Base-by-base conservation (phyloP, 2,329 filamentous ascomycete species). In the Verticillium tricorpus region DNA sequence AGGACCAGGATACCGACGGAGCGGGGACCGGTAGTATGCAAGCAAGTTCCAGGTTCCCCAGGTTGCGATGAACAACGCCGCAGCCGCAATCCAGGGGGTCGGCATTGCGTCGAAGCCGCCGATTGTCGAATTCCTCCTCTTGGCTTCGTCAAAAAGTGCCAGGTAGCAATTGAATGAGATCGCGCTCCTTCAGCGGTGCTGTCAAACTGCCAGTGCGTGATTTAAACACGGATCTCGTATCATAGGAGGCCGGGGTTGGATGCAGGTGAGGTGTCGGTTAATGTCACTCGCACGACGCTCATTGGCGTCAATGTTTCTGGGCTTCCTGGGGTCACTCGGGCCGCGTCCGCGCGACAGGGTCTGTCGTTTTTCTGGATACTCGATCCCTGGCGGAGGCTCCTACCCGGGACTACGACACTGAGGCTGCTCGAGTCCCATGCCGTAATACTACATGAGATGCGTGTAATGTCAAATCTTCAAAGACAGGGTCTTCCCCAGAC, bases 1-100 rank as follows among this genome's bases (percentile, higher is more conserved):
- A 1, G 73, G 74, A 3, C 73, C 74, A 2, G 72, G 72, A 60
- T 71, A 75, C 7, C 65, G 71, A 55, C 63, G 70, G 45, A 75
- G 60, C 1, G 69, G 74, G 56, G 67, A 69, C 0, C 45, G 54
- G 1, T 9, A 32, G 25, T 59, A 54, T 6, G 28, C 28, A 34
- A 19, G 31, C 3, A 59, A 3, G 58, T n/a, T 22, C 40, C 45
- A 54, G 2, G 31, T 19, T 9, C 32, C 17, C 12, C 28, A 59
- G 6, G 57, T 32, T 2, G 39, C 12, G 39, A 40, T 28, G 17
- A 28, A 14, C 3, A 59, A 15, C 12, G 17, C 28, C 19, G 15
- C 39, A 39, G 39, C 39, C 39, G 11, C 8, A 5, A 17, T 12
- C 56, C 56, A 58, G 6, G 17, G 7, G 35, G n/a, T 45, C 56